Base-by-base conservation (phyloP, 805 yeast species). In the Saturnispora gosingensis region DNA sequence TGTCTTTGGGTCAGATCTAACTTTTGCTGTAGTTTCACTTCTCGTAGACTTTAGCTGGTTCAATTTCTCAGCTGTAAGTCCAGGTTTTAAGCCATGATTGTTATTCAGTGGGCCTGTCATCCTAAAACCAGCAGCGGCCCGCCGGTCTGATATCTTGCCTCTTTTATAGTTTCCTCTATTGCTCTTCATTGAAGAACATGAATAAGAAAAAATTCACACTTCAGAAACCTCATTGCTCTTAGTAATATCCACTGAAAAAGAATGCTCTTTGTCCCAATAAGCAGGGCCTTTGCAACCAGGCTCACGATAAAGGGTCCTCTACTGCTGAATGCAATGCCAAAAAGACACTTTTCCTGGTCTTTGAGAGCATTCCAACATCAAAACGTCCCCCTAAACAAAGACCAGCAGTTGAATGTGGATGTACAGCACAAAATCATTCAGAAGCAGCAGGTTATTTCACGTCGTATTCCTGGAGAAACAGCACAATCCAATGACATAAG, bases 381-480 rank as follows among this genome's bases (percentile, higher is more conserved):
- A 27, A 22, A 16, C 22, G 16, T 28, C 22, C 42, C 42, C 4
- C 15, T 46, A 11, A 43, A 34, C 24, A 43, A 34, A 24, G 7
- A n/a, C n/a, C 18, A 42, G n/a, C 42, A 20, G 22, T 18, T 20
- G 16, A 6, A 16, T 36, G 18, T n/a, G n/a, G 49, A 43, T 16
- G 51, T 52, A 20, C 45, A 62, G 2, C 56, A 64, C 6, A 64
- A 65, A 15, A n/a, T 56, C 5, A 57, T 56, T 45, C 64, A 62
- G 48, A 55, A 60, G 49, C 45, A 58, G 43, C 63, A 62, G 57
- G 56, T 75, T 50, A 67, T 63, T 67, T 67, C 57, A 11, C 49
- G 60, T 47, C 78, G 78, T 59, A 76, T 80, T n/a, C 85, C 85
- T 0, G 85, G 85, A 2, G 82, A 77, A 54, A 54, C 62, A 3